Percentiles rank a stretch among this genome's conserved stretches.
phyloP scores from a whole-genome alignment of 495 filamentous ascomycete species.

The Aspergillus leporis region DNA sequence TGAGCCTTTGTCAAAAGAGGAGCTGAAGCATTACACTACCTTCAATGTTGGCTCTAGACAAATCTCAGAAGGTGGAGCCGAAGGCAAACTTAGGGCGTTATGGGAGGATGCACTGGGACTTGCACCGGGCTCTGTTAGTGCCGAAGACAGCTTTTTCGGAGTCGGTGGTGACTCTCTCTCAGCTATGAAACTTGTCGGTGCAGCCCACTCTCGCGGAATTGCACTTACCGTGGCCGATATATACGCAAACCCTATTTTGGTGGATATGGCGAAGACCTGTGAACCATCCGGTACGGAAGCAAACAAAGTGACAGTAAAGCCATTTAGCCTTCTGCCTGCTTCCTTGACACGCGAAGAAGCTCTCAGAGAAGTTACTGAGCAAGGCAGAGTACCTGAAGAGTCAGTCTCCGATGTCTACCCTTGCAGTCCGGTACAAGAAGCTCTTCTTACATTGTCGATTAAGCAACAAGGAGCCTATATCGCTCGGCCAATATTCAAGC shows the following conservation, averaged over 20 bases:
- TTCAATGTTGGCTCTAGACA: conserved; percentile 31
- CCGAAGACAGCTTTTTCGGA: conserved; percentile 52
- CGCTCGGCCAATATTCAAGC: conserved; percentile 46
- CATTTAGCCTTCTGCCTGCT: conserved; percentile 48
- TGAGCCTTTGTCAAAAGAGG: conserved; percentile 38
- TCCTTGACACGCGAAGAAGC: conserved; percentile 27
- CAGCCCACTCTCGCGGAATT: conserved; percentile 43
- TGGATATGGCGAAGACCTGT: conserved; percentile 48
- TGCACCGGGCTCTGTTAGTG: conserved; percentile 38
- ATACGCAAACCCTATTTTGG: conserved; percentile 46
- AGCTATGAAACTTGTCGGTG: conserved; percentile 56
- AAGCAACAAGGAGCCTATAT: conserved; percentile 55
- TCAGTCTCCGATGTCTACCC: conserved; percentile 60
- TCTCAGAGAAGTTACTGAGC: conserved; percentile 45
- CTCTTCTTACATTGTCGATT: conserved; percentile 61
- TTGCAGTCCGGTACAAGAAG: conserved; percentile 71
- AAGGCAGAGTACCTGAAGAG: conserved; percentile 42
- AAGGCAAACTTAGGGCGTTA: conserved; percentile 34
- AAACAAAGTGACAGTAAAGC: conserved; percentile 25
- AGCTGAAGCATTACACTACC: conserved; percentile 41
- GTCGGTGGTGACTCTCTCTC: conserved; percentile 57
- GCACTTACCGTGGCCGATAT: conserved; percentile 51
- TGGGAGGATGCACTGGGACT: conserved; percentile 42
- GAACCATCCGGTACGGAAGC: conserved; percentile 7
- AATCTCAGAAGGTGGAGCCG: conserved; percentile 27